Conservation (phyloP, 768 basidiomycete species). For the Lactarius vividus region DNA sequence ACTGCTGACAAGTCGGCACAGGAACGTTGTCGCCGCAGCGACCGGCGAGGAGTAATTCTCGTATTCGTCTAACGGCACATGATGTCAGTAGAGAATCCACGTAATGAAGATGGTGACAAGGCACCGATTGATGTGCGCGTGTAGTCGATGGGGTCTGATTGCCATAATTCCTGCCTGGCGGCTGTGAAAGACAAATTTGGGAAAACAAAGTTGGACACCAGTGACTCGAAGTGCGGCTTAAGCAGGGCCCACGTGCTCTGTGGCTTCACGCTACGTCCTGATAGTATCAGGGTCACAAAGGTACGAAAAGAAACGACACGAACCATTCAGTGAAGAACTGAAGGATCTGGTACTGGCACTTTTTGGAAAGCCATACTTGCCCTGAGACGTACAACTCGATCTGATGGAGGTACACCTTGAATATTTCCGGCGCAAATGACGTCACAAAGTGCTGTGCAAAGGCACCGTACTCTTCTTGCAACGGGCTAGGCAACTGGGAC, state of each 20-base stretch:
- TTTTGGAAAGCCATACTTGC: conserved; percentile 76
- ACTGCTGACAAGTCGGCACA: conserved; percentile 73
- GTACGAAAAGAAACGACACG: conserved; percentile 28
- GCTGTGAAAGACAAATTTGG: conserved; percentile 81
- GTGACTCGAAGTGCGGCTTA: conserved; percentile 77
- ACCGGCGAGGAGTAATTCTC: conserved; percentile 76
- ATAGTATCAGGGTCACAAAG: conserved; percentile 5
- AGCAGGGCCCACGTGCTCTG: conserved; percentile 87
- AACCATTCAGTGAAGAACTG: conserved; percentile 88
- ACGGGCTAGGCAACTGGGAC: conserved; percentile 72
- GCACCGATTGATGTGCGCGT: conserved; percentile 71
- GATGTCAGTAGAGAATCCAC: conserved; percentile 6
- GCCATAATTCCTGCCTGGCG: conserved; percentile 66
- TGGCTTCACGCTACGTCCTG: conserved; percentile 70
- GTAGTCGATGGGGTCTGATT: conserved; percentile 81
- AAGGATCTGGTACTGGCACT: conserved; percentile 81
- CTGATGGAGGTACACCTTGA: conserved; percentile 71
- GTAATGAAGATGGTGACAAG: neutral
- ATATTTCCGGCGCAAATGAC: conserved; percentile 81
- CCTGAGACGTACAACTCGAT: conserved; percentile 72
- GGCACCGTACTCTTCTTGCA: conserved; percentile 62
- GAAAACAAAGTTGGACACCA: conserved; percentile 82
- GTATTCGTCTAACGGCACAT: conserved; percentile 66
- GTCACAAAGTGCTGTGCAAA: conserved; percentile 80
- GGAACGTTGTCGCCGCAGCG: conserved; percentile 75